These are phyloP conservation scores for Pugionium cornutum DNA, from an alignment of 345 rosid genomes.

Conservation along the genomic window DNA sequence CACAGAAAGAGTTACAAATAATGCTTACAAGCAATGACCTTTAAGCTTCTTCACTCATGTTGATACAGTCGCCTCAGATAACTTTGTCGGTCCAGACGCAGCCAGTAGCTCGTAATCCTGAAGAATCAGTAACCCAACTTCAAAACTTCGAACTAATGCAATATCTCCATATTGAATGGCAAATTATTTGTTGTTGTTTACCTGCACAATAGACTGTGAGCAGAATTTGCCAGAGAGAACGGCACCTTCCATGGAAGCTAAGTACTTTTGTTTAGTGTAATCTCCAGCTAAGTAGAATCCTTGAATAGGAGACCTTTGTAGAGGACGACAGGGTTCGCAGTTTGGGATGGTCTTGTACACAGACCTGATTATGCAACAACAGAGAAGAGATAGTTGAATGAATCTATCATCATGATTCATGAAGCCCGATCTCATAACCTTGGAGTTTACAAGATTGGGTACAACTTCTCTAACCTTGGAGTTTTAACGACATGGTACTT, in stretches of 20 bases:
- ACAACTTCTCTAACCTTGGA: constrained; percentile 63
- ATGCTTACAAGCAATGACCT: constrained; percentile 23
- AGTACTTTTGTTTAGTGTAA: constrained; percentile 91
- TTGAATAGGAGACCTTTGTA: constrained; percentile 82
- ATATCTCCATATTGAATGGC: background rate
- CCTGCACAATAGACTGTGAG: constrained; percentile 84
- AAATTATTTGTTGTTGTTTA: constrained; percentile 16
- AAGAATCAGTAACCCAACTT: background rate
- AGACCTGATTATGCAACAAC: constrained; percentile 55
- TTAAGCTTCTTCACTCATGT: constrained; percentile 6
- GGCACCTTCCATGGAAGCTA: constrained; percentile 99
- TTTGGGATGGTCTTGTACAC: constrained; percentile 86
- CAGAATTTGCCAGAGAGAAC: constrained; percentile 93
- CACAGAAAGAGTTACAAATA: constrained; percentile 10
- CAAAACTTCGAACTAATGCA: too few relatives aligned
- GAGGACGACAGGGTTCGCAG: constrained; percentile 91
- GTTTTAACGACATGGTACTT: constrained; percentile 92
- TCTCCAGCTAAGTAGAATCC: constrained; percentile 95
- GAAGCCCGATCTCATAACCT: background rate
- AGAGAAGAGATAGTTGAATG: background rate
- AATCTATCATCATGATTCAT: background rate
- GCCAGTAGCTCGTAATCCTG: constrained; percentile 64
- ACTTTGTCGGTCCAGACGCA: constrained; percentile 41
- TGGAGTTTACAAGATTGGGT: background rate
- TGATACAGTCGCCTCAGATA: constrained; percentile 51